These are phyloP conservation scores for Cornus suecica DNA, from an alignment of 148 eudicot species.

Conservation along the genomic window DNA sequence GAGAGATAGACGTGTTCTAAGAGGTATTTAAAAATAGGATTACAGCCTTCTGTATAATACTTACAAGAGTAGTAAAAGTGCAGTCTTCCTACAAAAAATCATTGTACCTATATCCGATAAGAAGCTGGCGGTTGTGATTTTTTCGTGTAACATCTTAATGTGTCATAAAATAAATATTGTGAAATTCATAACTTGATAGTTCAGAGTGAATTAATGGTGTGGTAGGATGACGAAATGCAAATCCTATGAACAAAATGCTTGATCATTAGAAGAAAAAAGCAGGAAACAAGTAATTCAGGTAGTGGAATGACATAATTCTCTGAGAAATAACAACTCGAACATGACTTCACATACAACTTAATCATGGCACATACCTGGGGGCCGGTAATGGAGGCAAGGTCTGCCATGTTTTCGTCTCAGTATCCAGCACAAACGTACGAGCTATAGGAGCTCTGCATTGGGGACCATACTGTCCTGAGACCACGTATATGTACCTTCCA, in stretches of 20 bases:
- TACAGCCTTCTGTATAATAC: too few relatives aligned
- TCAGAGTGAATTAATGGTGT: too few relatives aligned
- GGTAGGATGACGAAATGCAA: too few relatives aligned
- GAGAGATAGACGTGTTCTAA: not conserved
- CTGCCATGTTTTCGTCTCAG: slow-evolving; percentile 30
- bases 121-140: too few relatives aligned
- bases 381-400: slow-evolving; percentile 36
- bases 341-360: not conserved
- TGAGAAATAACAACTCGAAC: not conserved
- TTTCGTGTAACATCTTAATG: too few relatives aligned
- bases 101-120: not conserved
- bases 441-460: slow-evolving; percentile 36
- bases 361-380: slow-evolving; percentile 26
- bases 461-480: slow-evolving; percentile 45
- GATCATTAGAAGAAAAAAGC: too few relatives aligned
- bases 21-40: not conserved
- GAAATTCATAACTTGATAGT: too few relatives aligned
- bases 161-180: too few relatives aligned
- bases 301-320: not conserved
- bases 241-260: too few relatives aligned
- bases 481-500: slow-evolving; percentile 40
- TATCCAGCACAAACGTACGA: slow-evolving; percentile 35
- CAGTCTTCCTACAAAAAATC: not conserved
- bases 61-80: too few relatives aligned
- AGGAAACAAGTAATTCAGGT: too few relatives aligned